Conservation (phyloP, 2,329 filamentous ascomycete genomes). For the Phialemoniopsis sp. region DNA sequence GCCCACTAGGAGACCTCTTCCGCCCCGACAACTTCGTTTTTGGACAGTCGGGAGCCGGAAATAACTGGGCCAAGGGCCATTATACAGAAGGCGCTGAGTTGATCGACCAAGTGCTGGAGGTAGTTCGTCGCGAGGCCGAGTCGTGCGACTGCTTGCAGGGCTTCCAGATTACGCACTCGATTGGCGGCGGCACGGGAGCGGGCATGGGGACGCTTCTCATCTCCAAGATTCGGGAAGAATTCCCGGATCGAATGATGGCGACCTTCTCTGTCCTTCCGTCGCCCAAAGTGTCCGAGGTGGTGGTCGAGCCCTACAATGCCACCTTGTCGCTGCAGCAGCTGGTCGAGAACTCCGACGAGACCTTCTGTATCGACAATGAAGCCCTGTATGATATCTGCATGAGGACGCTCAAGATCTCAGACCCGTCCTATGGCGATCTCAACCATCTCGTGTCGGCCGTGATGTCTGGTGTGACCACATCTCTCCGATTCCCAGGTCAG, state of each 20-base stretch:
- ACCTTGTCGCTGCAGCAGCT: slow-evolving; percentile 97
- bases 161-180: slow-evolving; percentile 99
- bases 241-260: slow-evolving; percentile 99
- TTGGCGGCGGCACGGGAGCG: slow-evolving; percentile 98
- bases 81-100: slow-evolving; percentile 99
- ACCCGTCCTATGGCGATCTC: slow-evolving; percentile 95
- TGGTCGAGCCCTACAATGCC: slow-evolving; percentile 98
- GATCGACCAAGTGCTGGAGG: slow-evolving; percentile 94
- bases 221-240: slow-evolving; percentile 99
- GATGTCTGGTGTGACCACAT: slow-evolving; percentile 98
- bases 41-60: slow-evolving; percentile 96
- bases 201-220: slow-evolving; percentile 99
- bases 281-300: slow-evolving; percentile 97
- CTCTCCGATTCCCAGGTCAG: slow-evolving; percentile 96
- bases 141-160: slow-evolving; percentile 98
- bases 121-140: slow-evolving; percentile 96
- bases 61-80: slow-evolving; percentile 99
- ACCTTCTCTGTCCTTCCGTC: slow-evolving; percentile 98
- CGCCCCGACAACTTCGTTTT: slow-evolving; percentile 99
- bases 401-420: slow-evolving; percentile 95
- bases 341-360: slow-evolving; percentile 99
- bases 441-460: slow-evolving; percentile 99
- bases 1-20: slow-evolving; percentile 97
- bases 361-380: slow-evolving; percentile 99
- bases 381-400: slow-evolving; percentile 99